These are phyloP conservation scores for Dipodascus geniculatus DNA, from an alignment of 805 yeast species.

Conservation along the genomic window DNA sequence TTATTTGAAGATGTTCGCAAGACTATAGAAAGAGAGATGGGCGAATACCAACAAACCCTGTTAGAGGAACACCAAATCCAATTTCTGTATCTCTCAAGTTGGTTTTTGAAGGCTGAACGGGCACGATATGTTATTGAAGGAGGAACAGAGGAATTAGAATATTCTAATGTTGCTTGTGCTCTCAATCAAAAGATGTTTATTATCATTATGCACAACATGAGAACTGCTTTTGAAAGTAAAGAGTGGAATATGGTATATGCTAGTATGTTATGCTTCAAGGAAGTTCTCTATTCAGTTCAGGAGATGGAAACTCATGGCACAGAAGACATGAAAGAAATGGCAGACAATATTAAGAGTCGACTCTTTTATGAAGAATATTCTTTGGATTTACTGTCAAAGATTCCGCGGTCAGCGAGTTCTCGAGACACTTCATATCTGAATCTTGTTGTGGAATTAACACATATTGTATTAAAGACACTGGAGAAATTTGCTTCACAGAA, in stretches of 20 bases:
- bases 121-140: constrained; percentile 13
- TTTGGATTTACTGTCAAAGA: constrained; percentile 39
- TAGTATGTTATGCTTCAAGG: constrained; percentile 53
- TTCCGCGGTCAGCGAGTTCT: constrained; percentile 54
- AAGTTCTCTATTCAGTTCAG: constrained; percentile 38
- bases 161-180: constrained; percentile 28
- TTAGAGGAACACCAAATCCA: constrained; percentile 25
- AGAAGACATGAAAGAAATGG: constrained; percentile 38
- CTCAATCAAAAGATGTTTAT: constrained; percentile 51
- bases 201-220: constrained; percentile 35
- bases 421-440: constrained; percentile 52
- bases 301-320: constrained; percentile 31
- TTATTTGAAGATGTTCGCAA: constrained; percentile 43
- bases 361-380: constrained; percentile 59
- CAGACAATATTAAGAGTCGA: constrained; percentile 50
- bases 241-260: constrained; percentile 44
- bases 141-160: constrained; percentile 18
- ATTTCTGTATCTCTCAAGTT: constrained; percentile 50
- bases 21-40: constrained; percentile 32
- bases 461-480: constrained; percentile 52
- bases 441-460: constrained; percentile 52
- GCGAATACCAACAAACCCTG: constrained; percentile 15
- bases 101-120: constrained; percentile 67
- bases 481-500: constrained; percentile 54
- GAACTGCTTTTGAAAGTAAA: constrained; percentile 23